Percentiles rank a stretch among this genome's conserved stretches.
Evolutionary conservation across 352 stramenopile genomes (phyloP).

Genomic region (Albugo laibachii): DNA sequence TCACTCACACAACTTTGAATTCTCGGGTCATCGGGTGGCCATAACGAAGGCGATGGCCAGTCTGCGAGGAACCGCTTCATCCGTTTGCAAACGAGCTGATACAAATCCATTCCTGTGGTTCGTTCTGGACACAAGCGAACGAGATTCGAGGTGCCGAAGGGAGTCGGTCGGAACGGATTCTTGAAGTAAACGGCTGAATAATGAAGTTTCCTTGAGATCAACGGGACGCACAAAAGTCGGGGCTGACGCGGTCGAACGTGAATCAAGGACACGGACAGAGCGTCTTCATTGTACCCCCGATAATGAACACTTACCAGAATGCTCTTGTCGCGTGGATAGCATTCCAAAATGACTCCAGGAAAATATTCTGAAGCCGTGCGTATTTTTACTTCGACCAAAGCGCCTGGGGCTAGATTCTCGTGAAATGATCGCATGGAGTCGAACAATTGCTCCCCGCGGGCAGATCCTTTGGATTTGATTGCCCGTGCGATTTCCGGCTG

Average conservation of each 20-base stretch:
- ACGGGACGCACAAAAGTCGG: conserved; percentile 51
- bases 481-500: conserved; percentile 24
- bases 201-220: conserved; percentile 69
- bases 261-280: conserved; percentile 45
- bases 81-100: conserved; percentile 63
- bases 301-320: conserved; percentile 36
- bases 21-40: conserved; percentile 9
- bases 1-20: conserved; percentile 25
- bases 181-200: conserved; percentile 81
- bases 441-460: conserved; percentile 10
- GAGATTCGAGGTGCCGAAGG: conserved; percentile 76
- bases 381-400: conserved; percentile 49
- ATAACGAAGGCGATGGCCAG: conserved; percentile 16
- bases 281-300: conserved; percentile 33
- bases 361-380: conserved; percentile 54
- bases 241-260: conserved; percentile 46
- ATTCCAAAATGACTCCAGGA: conserved; percentile 38
- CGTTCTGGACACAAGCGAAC: conserved; percentile 66
- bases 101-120: conserved; percentile 60
- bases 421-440: conserved; percentile 19
- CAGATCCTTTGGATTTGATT: conserved; percentile 11
- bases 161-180: conserved; percentile 68
- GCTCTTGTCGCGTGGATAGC: conserved; percentile 17
- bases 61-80: conserved; percentile 59
- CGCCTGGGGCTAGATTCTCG: conserved; percentile 29